Base-by-base conservation (phyloP, 1,139 yeast genomes). In the Sugiyamaella neomexicana region DNA sequence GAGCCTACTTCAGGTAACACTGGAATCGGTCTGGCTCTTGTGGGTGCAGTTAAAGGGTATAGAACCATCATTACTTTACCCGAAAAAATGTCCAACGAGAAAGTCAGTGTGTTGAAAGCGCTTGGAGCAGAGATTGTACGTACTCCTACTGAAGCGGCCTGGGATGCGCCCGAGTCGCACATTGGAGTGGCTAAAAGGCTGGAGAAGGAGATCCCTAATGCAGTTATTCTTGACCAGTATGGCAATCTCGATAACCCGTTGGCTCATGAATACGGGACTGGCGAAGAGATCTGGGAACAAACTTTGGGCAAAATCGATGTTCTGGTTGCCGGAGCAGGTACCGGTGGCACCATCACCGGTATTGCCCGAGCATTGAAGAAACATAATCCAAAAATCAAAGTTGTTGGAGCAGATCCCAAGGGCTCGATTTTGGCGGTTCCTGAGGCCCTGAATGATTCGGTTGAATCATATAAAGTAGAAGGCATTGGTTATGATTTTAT, bases 141-240 rank as follows among this genome's bases (percentile, higher is more conserved):
- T 76, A 89, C 96, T 16, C 96, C 96, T 52, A 89, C 95, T 46
- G 95, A 86, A 66, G 96, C 96, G 43, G 96, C 96, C 1, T 89
- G 91, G 89, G 96, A 89, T 67, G 81, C 95, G 49, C 96, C 96
- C 48, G 96, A 89, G 72, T 85, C 93, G 39, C 96, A 89, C 67
- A 88, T 89, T 69, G 96, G 96, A 61, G 96, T 89, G 44, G 96
- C 96, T 54, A 81, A 77, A 68, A 84, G 84, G 63, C 77, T 89
- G 66, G 90, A 88, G 69, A 82, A 82, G 72, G 96, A 89, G 71
- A 87, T 89, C 63, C 93, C 95, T 56, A 86, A 88, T 68, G 86
- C 95, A 16, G 87, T 88, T 52, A 88, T 89, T 62, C 79, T 89
- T 66, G 96, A 89, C 69, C 96, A 89, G 72, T 89, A 89, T 72